Base-by-base conservation (phyloP, 345 rosid species). In the Eucalyptus virginea region DNA sequence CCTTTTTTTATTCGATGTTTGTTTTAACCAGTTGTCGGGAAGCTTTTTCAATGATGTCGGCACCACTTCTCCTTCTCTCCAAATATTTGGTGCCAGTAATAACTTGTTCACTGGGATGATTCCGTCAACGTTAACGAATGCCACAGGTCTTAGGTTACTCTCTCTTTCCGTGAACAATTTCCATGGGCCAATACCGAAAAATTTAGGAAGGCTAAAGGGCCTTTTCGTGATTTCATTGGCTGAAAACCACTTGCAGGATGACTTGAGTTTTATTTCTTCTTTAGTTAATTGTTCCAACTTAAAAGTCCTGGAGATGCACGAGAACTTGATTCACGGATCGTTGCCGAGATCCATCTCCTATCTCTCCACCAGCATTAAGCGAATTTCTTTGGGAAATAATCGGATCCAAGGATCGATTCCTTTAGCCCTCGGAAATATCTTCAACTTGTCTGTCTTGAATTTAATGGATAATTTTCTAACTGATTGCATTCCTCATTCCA, bases 11-110 rank as follows among this genome's bases (percentile, higher is more conserved):
- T 58, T 58, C 65, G 26, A 26, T 21, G 62, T 56, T 21, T 0
- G 4, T 56, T 5, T 5, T 2, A 56, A 58, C 65, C 65, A 58
- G 14, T 23, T 58, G 30, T 16, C 19, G 19, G 52, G 52, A 50
- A 50, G 52, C 52, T 50, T 50, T 50, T 15, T 50, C 52, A 6
- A 50, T 23, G 65, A 67, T n/a, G 34, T 67, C 21, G 77, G 77
- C 10, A 67, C 40, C 77, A 16, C 40, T n/a, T 9, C 34, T n/a
- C 77, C 77, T n/a, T 67, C 77, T n/a, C 77, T 67, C 10, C 1
- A n/a, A 7, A 14, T 1, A 9, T 4, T 67, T n/a, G 5, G 18
- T 0, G 72, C 18, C 4, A 1, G 1, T 2, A 0, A 1, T 7
- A 67, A 67, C 40, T 16, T n/a, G 19, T 32, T 69, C 44, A 69